These are phyloP conservation scores for Pichia pseudocactophila DNA, from an alignment of 805 yeast genomes.

Conservation along the genomic window DNA sequence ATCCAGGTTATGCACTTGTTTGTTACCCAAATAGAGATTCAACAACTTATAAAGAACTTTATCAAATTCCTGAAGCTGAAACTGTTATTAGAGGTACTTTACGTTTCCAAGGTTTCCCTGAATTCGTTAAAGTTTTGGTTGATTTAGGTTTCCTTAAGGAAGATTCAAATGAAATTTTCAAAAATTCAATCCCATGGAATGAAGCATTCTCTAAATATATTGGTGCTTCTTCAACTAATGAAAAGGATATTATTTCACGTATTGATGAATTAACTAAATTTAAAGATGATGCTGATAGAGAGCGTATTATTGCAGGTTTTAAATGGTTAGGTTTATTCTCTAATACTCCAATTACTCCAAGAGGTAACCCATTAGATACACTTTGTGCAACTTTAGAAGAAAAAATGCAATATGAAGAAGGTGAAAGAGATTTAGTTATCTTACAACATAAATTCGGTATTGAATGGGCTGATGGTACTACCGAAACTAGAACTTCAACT, in stretches of 20 bases:
- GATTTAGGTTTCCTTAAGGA: conserved; percentile 91
- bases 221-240: conserved; percentile 62
- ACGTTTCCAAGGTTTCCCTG: conserved; percentile 98
- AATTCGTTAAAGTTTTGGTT: conserved; percentile 89
- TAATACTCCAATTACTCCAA: conserved; percentile 65
- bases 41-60: conserved; percentile 83
- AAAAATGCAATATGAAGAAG: conserved; percentile 90
- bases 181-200: conserved; percentile 66
- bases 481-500: conserved; percentile 91
- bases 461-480: conserved; percentile 88
- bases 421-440: conserved; percentile 91
- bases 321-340: conserved; percentile 93
- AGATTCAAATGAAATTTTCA: conserved; percentile 51
- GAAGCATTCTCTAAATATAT: conserved; percentile 71
- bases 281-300: conserved; percentile 73
- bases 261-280: conserved; percentile 73
- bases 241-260: conserved; percentile 65
- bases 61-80: conserved; percentile 94
- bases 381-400: conserved; percentile 93
- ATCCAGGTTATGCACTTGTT: conserved; percentile 92
- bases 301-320: conserved; percentile 80
- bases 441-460: conserved; percentile 97
- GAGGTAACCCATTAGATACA: conserved; percentile 92
- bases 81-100: conserved; percentile 95
- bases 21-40: conserved; percentile 98